Conservation (phyloP, 768 basidiomycete species). For the Paxillus involutus region DNA sequence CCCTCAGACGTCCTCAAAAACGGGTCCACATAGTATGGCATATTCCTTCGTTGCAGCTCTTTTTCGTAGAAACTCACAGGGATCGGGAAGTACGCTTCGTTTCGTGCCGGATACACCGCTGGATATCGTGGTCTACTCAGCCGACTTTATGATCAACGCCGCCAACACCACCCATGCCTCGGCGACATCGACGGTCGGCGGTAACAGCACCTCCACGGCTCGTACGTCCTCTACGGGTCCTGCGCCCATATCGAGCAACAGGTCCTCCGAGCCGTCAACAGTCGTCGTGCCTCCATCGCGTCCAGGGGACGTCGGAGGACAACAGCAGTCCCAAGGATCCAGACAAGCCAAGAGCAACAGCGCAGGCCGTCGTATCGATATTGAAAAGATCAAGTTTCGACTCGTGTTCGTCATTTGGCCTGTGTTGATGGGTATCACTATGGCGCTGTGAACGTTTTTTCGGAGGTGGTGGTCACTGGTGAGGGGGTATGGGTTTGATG, state of each 20-base stretch:
- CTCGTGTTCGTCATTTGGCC: slow-evolving; percentile 57
- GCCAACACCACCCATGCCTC: slow-evolving; percentile 12
- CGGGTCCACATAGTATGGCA: slow-evolving; percentile 32
- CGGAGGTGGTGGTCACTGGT: background rate
- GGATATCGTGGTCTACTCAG: slow-evolving; percentile 43
- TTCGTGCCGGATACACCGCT: slow-evolving; percentile 30
- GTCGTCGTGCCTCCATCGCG: background rate
- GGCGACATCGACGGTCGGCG: background rate
- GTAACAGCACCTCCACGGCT: background rate
- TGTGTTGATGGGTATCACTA: slow-evolving; percentile 52
- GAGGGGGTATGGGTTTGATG: background rate
- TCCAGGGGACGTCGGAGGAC: slow-evolving; percentile 2
- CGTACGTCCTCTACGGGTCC: slow-evolving; percentile 2
- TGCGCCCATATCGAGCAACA: background rate
- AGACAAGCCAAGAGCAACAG: slow-evolving; percentile 9
- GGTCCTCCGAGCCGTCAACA: slow-evolving; percentile 3
- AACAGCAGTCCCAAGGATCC: background rate
- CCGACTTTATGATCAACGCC: slow-evolving; percentile 46
- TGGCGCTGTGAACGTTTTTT: slow-evolving; percentile 42
- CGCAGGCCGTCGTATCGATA: slow-evolving; percentile 23
- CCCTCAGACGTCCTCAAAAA: slow-evolving; percentile 25
- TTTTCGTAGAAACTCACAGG: background rate
- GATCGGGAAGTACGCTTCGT: slow-evolving; percentile 28
- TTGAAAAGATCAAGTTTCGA: slow-evolving; percentile 43
- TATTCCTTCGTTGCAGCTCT: background rate